Conservation (phyloP, 345 rosid genomes). For the Trapa incisa region DNA sequence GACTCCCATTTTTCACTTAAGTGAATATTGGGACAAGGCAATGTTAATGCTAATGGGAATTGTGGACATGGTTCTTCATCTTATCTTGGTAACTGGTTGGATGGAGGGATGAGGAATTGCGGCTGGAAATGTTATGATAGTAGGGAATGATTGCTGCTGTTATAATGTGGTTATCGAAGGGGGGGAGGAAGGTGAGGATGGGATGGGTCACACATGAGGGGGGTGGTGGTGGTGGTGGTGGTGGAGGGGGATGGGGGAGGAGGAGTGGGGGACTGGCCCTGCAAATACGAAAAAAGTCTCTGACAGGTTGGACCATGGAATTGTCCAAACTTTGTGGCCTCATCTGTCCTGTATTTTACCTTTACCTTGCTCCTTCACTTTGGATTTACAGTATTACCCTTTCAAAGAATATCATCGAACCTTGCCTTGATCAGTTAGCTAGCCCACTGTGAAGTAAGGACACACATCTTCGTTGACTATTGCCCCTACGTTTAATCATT, state of each 20-base stretch:
- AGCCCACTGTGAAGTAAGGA: slow-evolving; percentile 4
- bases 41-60: background rate
- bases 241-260: background rate
- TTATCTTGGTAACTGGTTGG: background rate
- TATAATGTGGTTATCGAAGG: slow-evolving; percentile 5
- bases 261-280: background rate
- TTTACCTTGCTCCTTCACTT: background rate
- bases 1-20: background rate
- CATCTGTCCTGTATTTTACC: background rate
- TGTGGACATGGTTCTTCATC: background rate
- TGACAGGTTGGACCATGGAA: slow-evolving; percentile 11
- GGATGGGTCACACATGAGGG: slow-evolving; percentile 3
- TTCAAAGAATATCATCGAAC: background rate
- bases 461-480: slow-evolving; percentile 8
- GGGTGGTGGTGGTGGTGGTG: slow-evolving; percentile 2
- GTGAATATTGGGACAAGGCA: background rate
- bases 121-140: background rate
- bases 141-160: slow-evolving; percentile 3
- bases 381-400: background rate
- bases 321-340: background rate
- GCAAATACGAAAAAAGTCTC: slow-evolving; percentile 5
- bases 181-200: background rate
- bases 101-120: background rate
- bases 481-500: background rate
- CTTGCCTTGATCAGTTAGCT: too few species aligned